Evolutionary conservation across 371 early-diverging fungal genomes (phyloP).

Genomic region (Lichtheimia ornata): DNA sequence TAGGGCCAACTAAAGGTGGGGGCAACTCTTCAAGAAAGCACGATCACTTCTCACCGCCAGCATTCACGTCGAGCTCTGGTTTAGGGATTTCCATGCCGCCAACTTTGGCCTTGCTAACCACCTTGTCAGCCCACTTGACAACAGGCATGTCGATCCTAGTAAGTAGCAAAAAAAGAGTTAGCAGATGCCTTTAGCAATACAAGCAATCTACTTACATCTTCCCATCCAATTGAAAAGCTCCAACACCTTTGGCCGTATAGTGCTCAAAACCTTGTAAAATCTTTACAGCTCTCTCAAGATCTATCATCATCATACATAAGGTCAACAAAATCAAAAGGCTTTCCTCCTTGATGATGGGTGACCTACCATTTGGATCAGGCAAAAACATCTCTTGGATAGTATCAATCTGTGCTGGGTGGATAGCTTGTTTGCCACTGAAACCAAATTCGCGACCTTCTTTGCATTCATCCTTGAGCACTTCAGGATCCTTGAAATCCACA

Average conservation of each 20-base stretch:
- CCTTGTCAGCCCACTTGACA: slow-evolving; percentile 72
- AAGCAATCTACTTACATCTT: slow-evolving; percentile 64
- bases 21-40: too few relatives aligned
- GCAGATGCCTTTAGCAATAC: not conserved
- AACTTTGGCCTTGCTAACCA: slow-evolving; percentile 58
- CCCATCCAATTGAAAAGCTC: slow-evolving; percentile 89
- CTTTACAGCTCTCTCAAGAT: slow-evolving; percentile 59
- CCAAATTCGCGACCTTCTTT: slow-evolving; percentile 86
- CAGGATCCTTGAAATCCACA: too few relatives aligned
- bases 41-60: too few relatives aligned
- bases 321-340: too few relatives aligned
- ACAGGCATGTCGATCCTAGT: slow-evolving; percentile 73
- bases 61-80: slow-evolving; percentile 6
- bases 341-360: not conserved
- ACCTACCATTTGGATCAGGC: slow-evolving; percentile 68
- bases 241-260: slow-evolving; percentile 70
- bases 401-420: slow-evolving; percentile 88
- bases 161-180: not conserved
- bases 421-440: slow-evolving; percentile 93
- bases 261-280: slow-evolving; percentile 70
- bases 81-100: slow-evolving; percentile 56
- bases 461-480: slow-evolving; percentile 74
- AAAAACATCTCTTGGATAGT: slow-evolving; percentile 75
- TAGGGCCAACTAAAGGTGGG: too few relatives aligned
- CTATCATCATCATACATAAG: slow-evolving; percentile 23